Evolutionary conservation across 257 asterid species (phyloP), one percentile per base, ranked within the genome.

Genomic region (Lycium ferocissimum): DNA sequence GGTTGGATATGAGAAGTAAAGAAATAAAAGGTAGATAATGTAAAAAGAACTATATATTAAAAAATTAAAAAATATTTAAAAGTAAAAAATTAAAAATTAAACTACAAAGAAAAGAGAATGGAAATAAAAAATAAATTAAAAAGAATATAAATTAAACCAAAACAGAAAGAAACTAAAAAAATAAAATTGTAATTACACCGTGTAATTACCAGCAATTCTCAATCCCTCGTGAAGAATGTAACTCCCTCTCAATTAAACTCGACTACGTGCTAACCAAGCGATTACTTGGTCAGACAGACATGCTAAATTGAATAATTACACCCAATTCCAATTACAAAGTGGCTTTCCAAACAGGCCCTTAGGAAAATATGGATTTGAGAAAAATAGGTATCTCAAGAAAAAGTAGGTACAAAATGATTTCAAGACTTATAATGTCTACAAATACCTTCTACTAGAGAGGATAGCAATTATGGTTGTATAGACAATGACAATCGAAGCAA

Each of bases 401-500:
- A 40, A 38, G 12, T 20, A 73, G 71, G 18, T 51, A 75, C 20
- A 22, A 75, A 75, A 75, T 49, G 85, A 49, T 66, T 83, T 66
- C 67, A 57, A 61, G 51, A 35, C 1, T 47, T 62, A 12, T 61
- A n/a, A 14, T 47, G 61, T 76, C 33, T 53, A 56, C 40, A 9
- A 17, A 69, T 91, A 96, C 99, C 99, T 94, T 83, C 93, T 93
- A 87, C 98, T 94, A 1, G 98, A 91, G 79, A 87, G 87, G 86
- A 94, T 87, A 43, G 97, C 97, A 76, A 96, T 93, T 43, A 96
- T 96, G 8, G 99, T 86, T 63, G 98, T 93, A 87, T 89, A 96
- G 73, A 96, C 99, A 85, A 96, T 83, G 33, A 96, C 95, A 79
- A 96, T 94, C 66, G 98, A 96, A 80, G 99, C 99, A 87, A 96